phyloP scores from a whole-genome alignment of 176 grass and related monocot genomes.

The Leersia perrieri region DNA sequence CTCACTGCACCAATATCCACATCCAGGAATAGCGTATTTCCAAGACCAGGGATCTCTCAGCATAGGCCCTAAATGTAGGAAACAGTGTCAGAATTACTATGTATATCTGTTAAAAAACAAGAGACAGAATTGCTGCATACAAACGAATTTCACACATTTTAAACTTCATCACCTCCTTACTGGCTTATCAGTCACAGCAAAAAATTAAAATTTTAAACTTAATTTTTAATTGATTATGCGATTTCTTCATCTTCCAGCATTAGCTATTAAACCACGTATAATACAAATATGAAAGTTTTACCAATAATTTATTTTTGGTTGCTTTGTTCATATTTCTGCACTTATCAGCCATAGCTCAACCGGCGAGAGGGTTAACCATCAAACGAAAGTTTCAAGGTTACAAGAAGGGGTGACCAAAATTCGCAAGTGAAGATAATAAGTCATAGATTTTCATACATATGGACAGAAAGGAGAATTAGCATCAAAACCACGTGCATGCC shows the following conservation, averaged over 20 bases:
- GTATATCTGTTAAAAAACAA: neutral
- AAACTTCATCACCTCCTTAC: too few species aligned
- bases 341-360: too few species aligned
- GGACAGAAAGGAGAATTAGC: neutral
- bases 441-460: neutral
- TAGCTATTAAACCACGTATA: neutral
- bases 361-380: too few species aligned
- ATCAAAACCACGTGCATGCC: neutral
- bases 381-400: neutral
- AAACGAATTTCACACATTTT: neutral
- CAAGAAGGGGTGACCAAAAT: neutral
- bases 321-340: too few species aligned
- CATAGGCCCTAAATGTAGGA: neutral
- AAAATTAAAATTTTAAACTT: too few species aligned
- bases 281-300: too few species aligned
- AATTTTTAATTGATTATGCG: too few species aligned
- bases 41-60: neutral
- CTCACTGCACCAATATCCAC: too few species aligned
- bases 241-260: too few species aligned
- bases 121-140: neutral
- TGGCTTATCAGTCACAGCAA: too few species aligned
- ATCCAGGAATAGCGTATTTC: slow-evolving; percentile 3
- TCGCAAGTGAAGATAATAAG: neutral
- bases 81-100: neutral
- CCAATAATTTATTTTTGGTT: too few species aligned